These are phyloP conservation scores for Globisporangium abappressorium DNA, from an alignment of 352 stramenopile species.

Conservation along the genomic window DNA sequence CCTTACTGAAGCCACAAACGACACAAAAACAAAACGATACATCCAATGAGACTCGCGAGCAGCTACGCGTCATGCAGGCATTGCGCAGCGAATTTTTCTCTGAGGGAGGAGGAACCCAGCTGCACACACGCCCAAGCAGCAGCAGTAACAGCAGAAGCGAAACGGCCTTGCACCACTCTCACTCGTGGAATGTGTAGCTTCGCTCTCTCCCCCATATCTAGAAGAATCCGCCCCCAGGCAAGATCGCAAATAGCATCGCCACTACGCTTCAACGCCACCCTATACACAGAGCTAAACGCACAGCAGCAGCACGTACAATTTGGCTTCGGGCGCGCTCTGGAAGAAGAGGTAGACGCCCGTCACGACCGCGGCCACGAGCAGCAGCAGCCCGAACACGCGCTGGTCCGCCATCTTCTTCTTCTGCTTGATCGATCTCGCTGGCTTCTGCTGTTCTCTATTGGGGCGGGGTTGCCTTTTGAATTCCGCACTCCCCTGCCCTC, in stretches of 20 bases:
- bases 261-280: not conserved
- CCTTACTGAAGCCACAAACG: slow-evolving; percentile 26
- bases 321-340: slow-evolving; percentile 51
- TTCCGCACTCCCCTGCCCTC: not conserved
- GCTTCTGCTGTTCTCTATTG: not conserved
- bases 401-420: slow-evolving; percentile 13
- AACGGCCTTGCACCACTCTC: not conserved
- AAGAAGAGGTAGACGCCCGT: slow-evolving; percentile 71
- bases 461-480: not conserved
- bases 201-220: slow-evolving; percentile 3
- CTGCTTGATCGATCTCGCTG: not conserved
- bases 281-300: not conserved
- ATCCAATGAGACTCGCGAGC: slow-evolving; percentile 6
- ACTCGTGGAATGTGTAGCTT: not conserved
- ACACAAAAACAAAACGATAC: not conserved
- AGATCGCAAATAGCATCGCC: not conserved
- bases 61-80: slow-evolving; percentile 8
- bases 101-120: not conserved
- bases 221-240: not conserved
- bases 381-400: slow-evolving; percentile 38
- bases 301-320: slow-evolving; percentile 47
- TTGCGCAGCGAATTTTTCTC: not conserved
- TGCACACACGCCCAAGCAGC: not conserved
- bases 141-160: not conserved
- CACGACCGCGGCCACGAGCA: slow-evolving; percentile 36